phyloP scores from a whole-genome alignment of 2,329 filamentous ascomycete species.

The Ceratocystiopsis brevicomis region DNA sequence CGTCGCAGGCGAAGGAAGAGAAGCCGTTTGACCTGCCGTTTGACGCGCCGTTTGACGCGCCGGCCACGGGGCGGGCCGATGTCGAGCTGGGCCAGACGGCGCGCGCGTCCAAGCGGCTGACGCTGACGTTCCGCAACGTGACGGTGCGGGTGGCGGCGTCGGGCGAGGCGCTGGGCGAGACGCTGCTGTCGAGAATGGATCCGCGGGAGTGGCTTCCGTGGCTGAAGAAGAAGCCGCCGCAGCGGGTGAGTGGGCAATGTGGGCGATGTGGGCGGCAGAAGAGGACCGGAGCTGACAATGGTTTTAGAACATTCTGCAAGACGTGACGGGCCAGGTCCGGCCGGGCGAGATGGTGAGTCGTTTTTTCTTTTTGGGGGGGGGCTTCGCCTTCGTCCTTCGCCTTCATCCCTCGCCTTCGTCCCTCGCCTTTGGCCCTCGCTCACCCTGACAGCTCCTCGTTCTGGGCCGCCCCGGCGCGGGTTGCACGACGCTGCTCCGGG shows the following conservation, averaged over 20 bases:
- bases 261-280: not conserved
- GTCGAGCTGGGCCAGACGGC: not conserved
- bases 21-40: too few species aligned
- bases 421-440: too few species aligned
- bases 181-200: slow-evolving; percentile 5
- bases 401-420: too few species aligned
- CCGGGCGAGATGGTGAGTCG: slow-evolving; percentile 6
- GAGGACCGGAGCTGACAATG: not conserved
- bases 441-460: slow-evolving; percentile 15
- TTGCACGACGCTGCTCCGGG: slow-evolving; percentile 37
- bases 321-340: slow-evolving; percentile 2
- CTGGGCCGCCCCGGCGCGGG: slow-evolving; percentile 37
- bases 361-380: too few species aligned
- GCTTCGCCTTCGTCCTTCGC: too few species aligned
- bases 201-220: slow-evolving; percentile 3
- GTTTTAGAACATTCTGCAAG: slow-evolving; percentile 1
- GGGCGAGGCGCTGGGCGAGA: slow-evolving; percentile 6
- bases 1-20: too few species aligned
- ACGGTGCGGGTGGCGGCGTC: slow-evolving; percentile 6
- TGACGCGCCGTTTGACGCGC: too few species aligned
- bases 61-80: not conserved
- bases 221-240: not conserved
- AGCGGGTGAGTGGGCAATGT: not conserved
- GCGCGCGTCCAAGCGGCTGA: slow-evolving; percentile 2
- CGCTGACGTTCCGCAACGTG: slow-evolving; percentile 6